Conservation (phyloP, 2,329 filamentous ascomycete genomes). For the Stachybotrys chlorohalonatus region DNA sequence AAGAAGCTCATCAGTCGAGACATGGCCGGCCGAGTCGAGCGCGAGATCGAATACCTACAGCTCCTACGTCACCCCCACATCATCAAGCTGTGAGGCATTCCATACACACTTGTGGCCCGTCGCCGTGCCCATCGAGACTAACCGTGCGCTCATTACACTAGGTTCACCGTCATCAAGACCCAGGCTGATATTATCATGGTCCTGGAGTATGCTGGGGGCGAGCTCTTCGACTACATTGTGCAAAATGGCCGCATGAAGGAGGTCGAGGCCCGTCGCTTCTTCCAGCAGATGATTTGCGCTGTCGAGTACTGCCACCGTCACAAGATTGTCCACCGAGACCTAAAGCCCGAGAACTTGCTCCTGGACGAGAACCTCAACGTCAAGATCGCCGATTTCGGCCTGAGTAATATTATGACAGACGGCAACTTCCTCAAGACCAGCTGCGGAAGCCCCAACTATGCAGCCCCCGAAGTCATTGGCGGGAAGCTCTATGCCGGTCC, state of each 20-base stretch:
- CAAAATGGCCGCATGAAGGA: constrained; percentile 88
- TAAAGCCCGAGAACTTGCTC: constrained; percentile 94
- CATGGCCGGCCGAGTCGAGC: constrained; percentile 95
- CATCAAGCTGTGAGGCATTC: constrained; percentile 74
- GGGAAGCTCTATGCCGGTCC: constrained; percentile 96
- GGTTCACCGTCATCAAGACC: constrained; percentile 95
- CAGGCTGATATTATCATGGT: constrained; percentile 97
- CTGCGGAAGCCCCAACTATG: constrained; percentile 96
- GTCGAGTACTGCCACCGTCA: constrained; percentile 98
- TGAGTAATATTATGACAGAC: constrained; percentile 99
- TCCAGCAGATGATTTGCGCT: constrained; percentile 97
- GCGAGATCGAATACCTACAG: constrained; percentile 97
- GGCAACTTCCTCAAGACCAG: constrained; percentile 98
- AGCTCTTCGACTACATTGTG: constrained; percentile 97
- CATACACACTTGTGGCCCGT: background rate
- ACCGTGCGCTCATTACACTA: constrained; percentile 22
- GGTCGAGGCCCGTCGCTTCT: constrained; percentile 89
- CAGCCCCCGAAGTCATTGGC: constrained; percentile 93
- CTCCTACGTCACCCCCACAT: constrained; percentile 94
- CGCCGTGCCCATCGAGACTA: background rate
- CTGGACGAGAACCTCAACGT: constrained; percentile 94
- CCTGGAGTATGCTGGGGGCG: constrained; percentile 90
- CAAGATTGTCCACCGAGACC: constrained; percentile 95
- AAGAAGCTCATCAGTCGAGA: constrained; percentile 95
- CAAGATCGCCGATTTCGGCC: constrained; percentile 97